Percentiles rank a stretch among this genome's conserved stretches.
Conservation (phyloP, 768 basidiomycete species). For the Xerocomellus chrysenteron region DNA sequence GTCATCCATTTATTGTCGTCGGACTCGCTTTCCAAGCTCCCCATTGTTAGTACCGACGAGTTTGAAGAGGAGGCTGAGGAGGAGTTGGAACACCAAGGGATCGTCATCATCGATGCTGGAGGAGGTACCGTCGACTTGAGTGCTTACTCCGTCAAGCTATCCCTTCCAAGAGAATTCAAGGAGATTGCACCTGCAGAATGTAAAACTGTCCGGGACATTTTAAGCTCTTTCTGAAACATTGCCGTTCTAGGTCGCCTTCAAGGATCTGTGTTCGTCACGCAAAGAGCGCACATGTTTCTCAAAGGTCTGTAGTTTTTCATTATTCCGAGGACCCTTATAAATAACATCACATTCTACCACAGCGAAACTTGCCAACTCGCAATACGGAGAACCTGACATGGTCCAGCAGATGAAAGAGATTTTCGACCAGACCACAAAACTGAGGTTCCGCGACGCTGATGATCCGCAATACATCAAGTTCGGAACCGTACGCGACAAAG, state of each 20-base stretch:
- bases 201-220: background rate
- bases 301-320: constrained; percentile 15
- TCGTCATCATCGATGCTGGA: constrained; percentile 36
- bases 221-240: background rate
- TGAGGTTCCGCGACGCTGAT: constrained; percentile 37
- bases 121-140: constrained; percentile 35
- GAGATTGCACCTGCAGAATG: constrained; percentile 36
- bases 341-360: background rate
- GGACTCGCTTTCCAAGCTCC: background rate
- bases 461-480: constrained; percentile 41
- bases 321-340: background rate
- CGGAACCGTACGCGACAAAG: constrained; percentile 36
- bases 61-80: background rate
- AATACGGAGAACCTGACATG: constrained; percentile 26
- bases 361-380: constrained; percentile 30
- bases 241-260: constrained; percentile 32
- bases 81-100: constrained; percentile 25
- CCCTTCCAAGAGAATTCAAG: constrained; percentile 25
- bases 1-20: constrained; percentile 40
- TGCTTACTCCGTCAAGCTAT: constrained; percentile 30
- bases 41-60: background rate
- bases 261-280: constrained; percentile 38
- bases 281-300: constrained; percentile 27
- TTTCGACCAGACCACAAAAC: constrained; percentile 38
- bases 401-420: constrained; percentile 29